Conservation (phyloP, 768 basidiomycete genomes). For the Russula sp. region DNA sequence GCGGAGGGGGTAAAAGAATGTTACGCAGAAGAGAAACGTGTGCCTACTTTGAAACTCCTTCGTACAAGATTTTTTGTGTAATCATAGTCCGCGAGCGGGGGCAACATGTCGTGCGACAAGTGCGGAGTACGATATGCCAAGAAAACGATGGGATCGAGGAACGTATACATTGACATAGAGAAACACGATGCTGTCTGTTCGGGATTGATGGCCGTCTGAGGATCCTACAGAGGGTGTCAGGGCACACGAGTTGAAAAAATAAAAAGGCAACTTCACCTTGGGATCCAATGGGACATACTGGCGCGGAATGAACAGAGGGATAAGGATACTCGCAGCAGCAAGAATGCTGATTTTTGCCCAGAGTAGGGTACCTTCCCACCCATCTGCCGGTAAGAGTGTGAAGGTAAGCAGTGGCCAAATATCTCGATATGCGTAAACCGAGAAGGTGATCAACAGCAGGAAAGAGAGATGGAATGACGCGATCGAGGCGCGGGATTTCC, state of each 20-base stretch:
- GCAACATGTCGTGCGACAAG: conserved; percentile 37
- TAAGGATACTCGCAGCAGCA: conserved; percentile 35
- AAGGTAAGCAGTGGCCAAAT: conserved; percentile 54
- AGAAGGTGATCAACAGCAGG: conserved; percentile 41
- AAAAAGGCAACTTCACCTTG: conserved; percentile 29
- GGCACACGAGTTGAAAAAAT: not conserved
- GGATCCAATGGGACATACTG: conserved; percentile 53
- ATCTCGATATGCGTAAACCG: conserved; percentile 49
- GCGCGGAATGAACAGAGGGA: conserved; percentile 51
- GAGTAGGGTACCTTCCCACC: conserved; percentile 38
- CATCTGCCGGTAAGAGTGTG: conserved; percentile 43
- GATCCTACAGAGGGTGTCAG: conserved; percentile 22
- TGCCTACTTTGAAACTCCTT: conserved; percentile 29
- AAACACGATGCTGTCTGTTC: conserved; percentile 29
- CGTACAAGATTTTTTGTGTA: conserved; percentile 30
- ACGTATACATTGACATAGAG: conserved; percentile 39
- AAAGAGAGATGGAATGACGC: conserved; percentile 40
- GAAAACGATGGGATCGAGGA: conserved; percentile 45
- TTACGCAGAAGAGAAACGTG: not conserved
- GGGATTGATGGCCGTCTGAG: conserved; percentile 23
- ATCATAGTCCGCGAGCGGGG: conserved; percentile 45
- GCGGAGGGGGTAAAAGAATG: not conserved
- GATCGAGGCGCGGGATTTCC: not conserved
- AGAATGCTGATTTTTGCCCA: conserved; percentile 50
- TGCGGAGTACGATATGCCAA: conserved; percentile 38